phyloP scores from a whole-genome alignment of 2,329 filamentous ascomycete species.

The Chrysoporthe puriensis region DNA sequence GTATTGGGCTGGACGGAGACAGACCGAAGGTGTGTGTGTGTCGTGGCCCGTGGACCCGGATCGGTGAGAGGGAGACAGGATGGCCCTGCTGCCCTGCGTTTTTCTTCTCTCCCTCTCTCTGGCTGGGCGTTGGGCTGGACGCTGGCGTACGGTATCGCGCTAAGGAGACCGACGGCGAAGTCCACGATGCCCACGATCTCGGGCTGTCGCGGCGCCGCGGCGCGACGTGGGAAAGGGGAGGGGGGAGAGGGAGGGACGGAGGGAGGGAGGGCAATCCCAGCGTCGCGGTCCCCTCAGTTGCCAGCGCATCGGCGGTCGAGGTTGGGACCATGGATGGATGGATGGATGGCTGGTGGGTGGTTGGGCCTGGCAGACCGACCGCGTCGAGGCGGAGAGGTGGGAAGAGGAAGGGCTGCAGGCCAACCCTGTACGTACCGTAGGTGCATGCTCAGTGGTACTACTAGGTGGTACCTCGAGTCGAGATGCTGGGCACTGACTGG shows the following conservation, averaged over 20 bases:
- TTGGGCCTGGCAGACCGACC: too few species aligned
- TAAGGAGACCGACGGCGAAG: conserved; percentile 10
- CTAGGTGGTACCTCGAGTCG: too few species aligned
- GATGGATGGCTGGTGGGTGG: not conserved
- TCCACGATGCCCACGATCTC: conserved; percentile 12
- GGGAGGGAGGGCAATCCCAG: conserved; percentile 17
- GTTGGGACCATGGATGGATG: not conserved
- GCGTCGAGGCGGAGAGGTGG: not conserved
- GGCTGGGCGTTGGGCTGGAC: not conserved
- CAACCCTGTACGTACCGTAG: not conserved
- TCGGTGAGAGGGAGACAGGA: conserved; percentile 7
- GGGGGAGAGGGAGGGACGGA: not conserved
- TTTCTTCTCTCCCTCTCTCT: not conserved
- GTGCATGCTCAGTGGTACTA: too few species aligned
- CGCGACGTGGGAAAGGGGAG: not conserved
- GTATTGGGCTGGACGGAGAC: not conserved
- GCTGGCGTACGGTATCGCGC: not conserved
- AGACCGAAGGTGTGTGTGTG: conserved; percentile 4
- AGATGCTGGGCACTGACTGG: too few species aligned
- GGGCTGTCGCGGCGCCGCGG: not conserved
- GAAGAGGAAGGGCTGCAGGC: not conserved
- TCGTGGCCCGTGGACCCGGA: not conserved
- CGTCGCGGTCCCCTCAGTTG: conserved; percentile 7
- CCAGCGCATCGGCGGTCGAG: conserved; percentile 15
- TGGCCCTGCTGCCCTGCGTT: not conserved